Base-by-base conservation (phyloP, 2,329 filamentous ascomycete genomes). In the Boeremia exigua region DNA sequence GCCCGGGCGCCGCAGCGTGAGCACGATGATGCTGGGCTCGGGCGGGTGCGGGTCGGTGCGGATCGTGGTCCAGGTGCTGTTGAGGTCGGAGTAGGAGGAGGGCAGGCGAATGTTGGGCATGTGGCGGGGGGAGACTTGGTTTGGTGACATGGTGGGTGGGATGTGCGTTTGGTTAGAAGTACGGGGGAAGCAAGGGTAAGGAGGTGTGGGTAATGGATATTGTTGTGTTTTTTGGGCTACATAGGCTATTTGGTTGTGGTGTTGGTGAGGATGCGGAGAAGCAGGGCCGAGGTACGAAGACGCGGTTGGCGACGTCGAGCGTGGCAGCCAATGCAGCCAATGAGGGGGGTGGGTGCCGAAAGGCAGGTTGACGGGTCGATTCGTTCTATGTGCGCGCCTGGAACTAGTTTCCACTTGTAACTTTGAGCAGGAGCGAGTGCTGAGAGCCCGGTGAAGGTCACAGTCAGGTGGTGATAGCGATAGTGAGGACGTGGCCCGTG, bases 1-100 rank as follows among this genome's bases (percentile, higher is more conserved):
- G 10, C 77, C 73, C 0, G 88, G 88, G 15, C 89, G 84, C 75
- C 88, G 80, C 36, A 91, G 81, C 2, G 84, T 84, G 30, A 90
- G 73, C 59, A 90, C 72, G 45, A 91, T 80, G 47, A 89, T 81
- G 10, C 81, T 71, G 0, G 87, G 84, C 25, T 75, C 68, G 5
- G 66, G 57, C 4, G 71, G 72, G 48, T 80, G 72, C 59, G 80
- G 77, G 25, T 69, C 67, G 6, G 79, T 72, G 43, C 65, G 72
- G 59, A 81, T 80, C 14, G 4, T 15, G 0, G 29, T 49, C 49
- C 49, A 58, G 34, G 79, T 65, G 17, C 65, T 75, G 59, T 70
- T 72, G 6, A 79, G 67, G 49, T 70, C 58, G 49, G 73, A 64
- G 70, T 82, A 82, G 58, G 71, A 74, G 15, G 43, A 34, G 1